phyloP scores from a whole-genome alignment of 495 filamentous ascomycete genomes.

The Neurospora sp. region DNA sequence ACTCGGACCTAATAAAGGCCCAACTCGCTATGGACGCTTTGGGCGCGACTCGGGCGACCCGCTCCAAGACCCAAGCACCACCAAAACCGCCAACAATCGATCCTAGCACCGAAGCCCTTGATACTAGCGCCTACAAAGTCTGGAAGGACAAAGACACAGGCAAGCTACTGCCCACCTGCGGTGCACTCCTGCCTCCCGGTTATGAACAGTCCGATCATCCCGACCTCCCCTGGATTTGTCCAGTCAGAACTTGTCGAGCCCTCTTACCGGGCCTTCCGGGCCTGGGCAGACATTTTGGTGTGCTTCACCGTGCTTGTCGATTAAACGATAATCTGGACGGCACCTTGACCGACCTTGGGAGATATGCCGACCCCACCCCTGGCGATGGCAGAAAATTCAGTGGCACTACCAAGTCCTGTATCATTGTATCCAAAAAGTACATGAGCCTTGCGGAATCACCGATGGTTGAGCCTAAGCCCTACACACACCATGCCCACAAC shows the following conservation, averaged over 20 bases:
- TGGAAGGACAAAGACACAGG: neutral
- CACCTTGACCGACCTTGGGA: slow-evolving; percentile 15
- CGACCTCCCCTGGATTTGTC: slow-evolving; percentile 21
- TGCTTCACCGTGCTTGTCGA: slow-evolving; percentile 10
- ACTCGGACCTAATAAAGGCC: neutral
- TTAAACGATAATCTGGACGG: slow-evolving; percentile 20
- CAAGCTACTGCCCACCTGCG: neutral
- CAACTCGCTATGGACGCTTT: neutral
- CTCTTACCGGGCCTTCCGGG: slow-evolving; percentile 10
- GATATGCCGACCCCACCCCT: slow-evolving; percentile 2
- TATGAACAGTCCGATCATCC: slow-evolving; percentile 2
- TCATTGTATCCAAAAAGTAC: slow-evolving; percentile 10
- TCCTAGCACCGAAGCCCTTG: neutral
- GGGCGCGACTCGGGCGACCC: neutral
- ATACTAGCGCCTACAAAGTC: neutral
- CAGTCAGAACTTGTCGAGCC: slow-evolving; percentile 17
- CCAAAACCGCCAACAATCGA: neutral
- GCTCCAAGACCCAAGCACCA: neutral
- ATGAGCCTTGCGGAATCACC: slow-evolving; percentile 8
- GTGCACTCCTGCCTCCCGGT: neutral
- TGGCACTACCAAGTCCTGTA: slow-evolving; percentile 3
- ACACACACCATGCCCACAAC: neutral
- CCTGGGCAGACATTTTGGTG: slow-evolving; percentile 18
- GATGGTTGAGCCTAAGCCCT: neutral
- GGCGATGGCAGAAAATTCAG: neutral